Evolutionary conservation across 2,329 filamentous ascomycete genomes (phyloP).

Genomic region (Endoconidiophora polonica): DNA sequence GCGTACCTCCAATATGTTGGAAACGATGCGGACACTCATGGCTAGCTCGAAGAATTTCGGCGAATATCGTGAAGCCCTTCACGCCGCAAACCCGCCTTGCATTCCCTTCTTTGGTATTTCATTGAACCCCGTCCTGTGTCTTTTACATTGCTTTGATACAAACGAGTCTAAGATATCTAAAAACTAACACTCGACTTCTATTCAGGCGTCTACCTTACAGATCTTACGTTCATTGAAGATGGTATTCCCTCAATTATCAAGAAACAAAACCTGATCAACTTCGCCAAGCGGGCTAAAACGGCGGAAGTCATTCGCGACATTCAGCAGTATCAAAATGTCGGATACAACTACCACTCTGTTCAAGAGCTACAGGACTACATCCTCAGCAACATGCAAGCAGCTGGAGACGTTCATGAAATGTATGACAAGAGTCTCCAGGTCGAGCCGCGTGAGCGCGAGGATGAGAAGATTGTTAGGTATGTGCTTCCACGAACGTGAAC

Average conservation of each 20-base stretch:
- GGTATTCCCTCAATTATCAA: slow-evolving; percentile 94
- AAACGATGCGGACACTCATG: slow-evolving; percentile 89
- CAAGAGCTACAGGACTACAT: slow-evolving; percentile 94
- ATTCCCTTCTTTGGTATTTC: slow-evolving; percentile 87
- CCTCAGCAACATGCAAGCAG: slow-evolving; percentile 84
- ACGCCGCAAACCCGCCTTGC: slow-evolving; percentile 86
- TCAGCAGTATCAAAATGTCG: slow-evolving; percentile 95
- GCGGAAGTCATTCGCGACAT: slow-evolving; percentile 97
- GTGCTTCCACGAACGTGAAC: slow-evolving; percentile 20
- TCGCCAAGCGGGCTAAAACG: slow-evolving; percentile 93
- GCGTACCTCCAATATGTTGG: slow-evolving; percentile 61
- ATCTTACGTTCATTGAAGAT: slow-evolving; percentile 96
- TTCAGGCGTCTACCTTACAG: slow-evolving; percentile 82
- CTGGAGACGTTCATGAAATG: slow-evolving; percentile 96
- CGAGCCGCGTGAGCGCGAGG: slow-evolving; percentile 88
- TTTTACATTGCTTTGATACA: neutral
- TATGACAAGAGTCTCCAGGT: slow-evolving; percentile 91
- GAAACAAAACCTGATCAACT: slow-evolving; percentile 94
- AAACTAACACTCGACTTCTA: neutral
- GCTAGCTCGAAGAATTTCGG: slow-evolving; percentile 96
- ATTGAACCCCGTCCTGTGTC: slow-evolving; percentile 5
- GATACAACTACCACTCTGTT: slow-evolving; percentile 81
- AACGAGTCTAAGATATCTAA: neutral
- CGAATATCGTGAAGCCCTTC: slow-evolving; percentile 84
- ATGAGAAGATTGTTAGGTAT: slow-evolving; percentile 98